These are phyloP conservation scores for Aspergillus calidoustus DNA, from an alignment of 2,329 filamentous ascomycete genomes.

Conservation along the genomic window DNA sequence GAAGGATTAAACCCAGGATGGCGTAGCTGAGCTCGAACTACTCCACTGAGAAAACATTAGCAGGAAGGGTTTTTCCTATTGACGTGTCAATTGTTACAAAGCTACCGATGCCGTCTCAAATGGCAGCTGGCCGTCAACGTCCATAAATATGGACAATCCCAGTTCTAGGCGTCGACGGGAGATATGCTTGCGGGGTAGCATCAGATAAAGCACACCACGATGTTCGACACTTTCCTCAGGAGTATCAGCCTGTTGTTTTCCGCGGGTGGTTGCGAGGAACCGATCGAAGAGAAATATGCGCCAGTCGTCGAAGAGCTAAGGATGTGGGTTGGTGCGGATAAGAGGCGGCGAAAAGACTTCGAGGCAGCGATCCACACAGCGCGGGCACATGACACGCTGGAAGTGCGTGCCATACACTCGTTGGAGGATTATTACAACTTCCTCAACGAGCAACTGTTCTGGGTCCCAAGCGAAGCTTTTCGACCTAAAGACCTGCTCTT, in stretches of 20 bases:
- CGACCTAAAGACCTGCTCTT: conserved; percentile 15
- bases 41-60: no score
- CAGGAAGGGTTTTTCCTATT: no score
- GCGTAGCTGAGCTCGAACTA: background rate
- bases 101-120: no score
- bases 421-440: conserved; percentile 17
- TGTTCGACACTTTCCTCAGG: no score
- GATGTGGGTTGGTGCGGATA: background rate
- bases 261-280: no score
- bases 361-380: background rate
- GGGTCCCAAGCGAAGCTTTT: conserved; percentile 15
- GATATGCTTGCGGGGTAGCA: no score
- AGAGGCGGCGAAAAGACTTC: background rate
- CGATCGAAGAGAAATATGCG: background rate
- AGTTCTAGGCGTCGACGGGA: no score
- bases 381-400: background rate
- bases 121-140: no score
- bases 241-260: no score
- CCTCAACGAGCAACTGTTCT: conserved; percentile 11
- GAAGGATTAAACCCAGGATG: background rate
- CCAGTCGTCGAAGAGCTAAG: background rate
- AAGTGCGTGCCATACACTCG: background rate
- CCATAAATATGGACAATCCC: no score
- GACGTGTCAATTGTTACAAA: no score
- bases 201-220: no score